These are phyloP conservation scores for Heterobasidion occidentale DNA, from an alignment of 1,284 basidiomycete genomes.

Conservation along the genomic window DNA sequence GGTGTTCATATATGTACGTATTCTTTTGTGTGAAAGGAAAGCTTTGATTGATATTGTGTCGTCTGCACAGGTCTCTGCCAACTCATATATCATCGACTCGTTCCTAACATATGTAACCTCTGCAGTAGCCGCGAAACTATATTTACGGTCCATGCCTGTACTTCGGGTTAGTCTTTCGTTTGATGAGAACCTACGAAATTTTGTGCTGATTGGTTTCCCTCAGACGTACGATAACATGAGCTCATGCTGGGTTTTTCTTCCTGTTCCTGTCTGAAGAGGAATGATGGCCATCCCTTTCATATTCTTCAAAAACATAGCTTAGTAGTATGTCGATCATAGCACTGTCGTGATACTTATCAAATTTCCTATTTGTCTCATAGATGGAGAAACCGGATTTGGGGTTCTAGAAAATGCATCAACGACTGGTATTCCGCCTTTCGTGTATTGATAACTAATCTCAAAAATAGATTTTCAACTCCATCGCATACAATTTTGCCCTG, in stretches of 20 bases:
- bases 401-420: neutral
- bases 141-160: neutral
- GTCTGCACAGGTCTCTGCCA: neutral
- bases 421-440: neutral
- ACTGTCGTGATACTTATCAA: neutral
- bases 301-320: slow-evolving; percentile 8
- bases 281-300: slow-evolving; percentile 29
- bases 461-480: too few relatives aligned
- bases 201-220: slow-evolving; percentile 20
- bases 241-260: slow-evolving; percentile 25
- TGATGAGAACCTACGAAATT: neutral
- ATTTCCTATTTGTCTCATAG: neutral
- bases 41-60: too few relatives aligned
- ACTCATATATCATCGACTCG: neutral
- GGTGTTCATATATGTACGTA: neutral
- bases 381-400: neutral
- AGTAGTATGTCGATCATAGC: neutral
- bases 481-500: too few relatives aligned
- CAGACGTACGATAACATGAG: slow-evolving; percentile 28
- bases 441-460: too few relatives aligned
- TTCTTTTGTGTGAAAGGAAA: neutral
- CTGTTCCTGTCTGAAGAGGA: slow-evolving; percentile 21
- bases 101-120: neutral
- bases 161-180: neutral
- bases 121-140: neutral